Percentiles rank a stretch among this genome's conserved stretches.
Evolutionary conservation across 371 early-diverging fungal genomes (phyloP).

Genomic region (Actinomortierella ambigua): DNA sequence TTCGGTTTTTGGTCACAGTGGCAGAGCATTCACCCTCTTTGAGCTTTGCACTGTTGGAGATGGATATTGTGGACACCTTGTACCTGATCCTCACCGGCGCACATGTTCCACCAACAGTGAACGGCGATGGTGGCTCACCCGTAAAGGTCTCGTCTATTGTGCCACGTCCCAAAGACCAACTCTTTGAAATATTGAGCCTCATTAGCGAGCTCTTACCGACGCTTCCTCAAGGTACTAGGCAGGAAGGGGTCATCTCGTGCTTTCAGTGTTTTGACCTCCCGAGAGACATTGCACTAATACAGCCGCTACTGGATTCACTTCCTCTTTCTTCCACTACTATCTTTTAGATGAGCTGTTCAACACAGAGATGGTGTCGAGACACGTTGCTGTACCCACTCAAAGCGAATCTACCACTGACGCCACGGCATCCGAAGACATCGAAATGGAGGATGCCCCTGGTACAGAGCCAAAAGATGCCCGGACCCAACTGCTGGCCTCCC

Average conservation of each 20-base stretch:
- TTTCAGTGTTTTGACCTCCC: neutral
- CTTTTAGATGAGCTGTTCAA: constrained; percentile 29
- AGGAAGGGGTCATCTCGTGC: neutral
- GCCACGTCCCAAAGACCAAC: constrained; percentile 51
- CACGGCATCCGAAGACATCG: constrained; percentile 16
- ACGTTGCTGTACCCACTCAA: too few relatives aligned
- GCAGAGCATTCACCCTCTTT: constrained; percentile 68
- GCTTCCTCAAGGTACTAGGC: constrained; percentile 57
- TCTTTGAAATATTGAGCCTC: constrained; percentile 54
- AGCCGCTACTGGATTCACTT: neutral
- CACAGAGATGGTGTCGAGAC: constrained; percentile 23
- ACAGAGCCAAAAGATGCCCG: constrained; percentile 44
- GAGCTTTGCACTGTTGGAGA: constrained; percentile 57
- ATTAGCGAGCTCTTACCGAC: constrained; percentile 66
- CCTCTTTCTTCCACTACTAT: neutral
- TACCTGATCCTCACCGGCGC: constrained; percentile 65
- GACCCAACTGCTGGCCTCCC: constrained; percentile 47
- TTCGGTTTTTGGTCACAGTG: constrained; percentile 65
- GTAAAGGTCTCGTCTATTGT: constrained; percentile 47
- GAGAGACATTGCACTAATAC: neutral
- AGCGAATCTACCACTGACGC: constrained; percentile 2
- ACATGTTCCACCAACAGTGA: constrained; percentile 16
- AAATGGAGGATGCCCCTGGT: constrained; percentile 10
- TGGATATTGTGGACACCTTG: constrained; percentile 59
- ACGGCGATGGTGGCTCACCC: constrained; percentile 13